phyloP scores from a whole-genome alignment of 1,139 yeast species.

The Wickerhamomyces sp. region DNA sequence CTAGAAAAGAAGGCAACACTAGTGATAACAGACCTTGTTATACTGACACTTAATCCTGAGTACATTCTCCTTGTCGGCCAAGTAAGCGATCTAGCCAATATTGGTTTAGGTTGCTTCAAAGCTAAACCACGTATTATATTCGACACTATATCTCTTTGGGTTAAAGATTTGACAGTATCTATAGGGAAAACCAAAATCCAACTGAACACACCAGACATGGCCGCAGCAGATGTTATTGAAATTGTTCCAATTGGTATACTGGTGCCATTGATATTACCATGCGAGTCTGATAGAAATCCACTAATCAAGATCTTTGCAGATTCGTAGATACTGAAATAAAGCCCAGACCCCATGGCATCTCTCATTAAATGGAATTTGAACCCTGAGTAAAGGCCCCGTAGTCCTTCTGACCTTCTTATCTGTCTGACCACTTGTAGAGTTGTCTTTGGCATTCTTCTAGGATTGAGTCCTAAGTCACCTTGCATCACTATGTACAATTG shows the following conservation, averaged over 20 bases:
- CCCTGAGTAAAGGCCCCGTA: conserved; percentile 67
- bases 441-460: conserved; percentile 34
- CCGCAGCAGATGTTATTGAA: conserved; percentile 66
- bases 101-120: conserved; percentile 33
- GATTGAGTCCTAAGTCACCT: conserved; percentile 20
- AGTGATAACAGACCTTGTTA: conserved; percentile 63
- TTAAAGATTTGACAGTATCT: conserved; percentile 71
- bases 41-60: conserved; percentile 73
- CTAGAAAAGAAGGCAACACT: conserved; percentile 74
- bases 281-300: conserved; percentile 15
- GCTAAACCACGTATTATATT: conserved; percentile 47
- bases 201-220: conserved; percentile 66
- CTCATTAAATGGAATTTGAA: conserved; percentile 60
- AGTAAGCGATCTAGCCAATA: conserved; percentile 30
- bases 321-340: conserved; percentile 75
- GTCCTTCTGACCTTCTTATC: conserved; percentile 55
- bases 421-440: conserved; percentile 45
- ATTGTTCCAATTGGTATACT: conserved; percentile 30
- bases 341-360: conserved; percentile 68
- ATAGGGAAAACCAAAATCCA: conserved; percentile 77
- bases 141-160: conserved; percentile 69
- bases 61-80: conserved; percentile 50
- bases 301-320: conserved; percentile 31
- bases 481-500: conserved; percentile 57
- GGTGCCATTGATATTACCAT: conserved; percentile 24